Conservation (phyloP, 495 filamentous ascomycete genomes). For the Xylaria longipes region DNA sequence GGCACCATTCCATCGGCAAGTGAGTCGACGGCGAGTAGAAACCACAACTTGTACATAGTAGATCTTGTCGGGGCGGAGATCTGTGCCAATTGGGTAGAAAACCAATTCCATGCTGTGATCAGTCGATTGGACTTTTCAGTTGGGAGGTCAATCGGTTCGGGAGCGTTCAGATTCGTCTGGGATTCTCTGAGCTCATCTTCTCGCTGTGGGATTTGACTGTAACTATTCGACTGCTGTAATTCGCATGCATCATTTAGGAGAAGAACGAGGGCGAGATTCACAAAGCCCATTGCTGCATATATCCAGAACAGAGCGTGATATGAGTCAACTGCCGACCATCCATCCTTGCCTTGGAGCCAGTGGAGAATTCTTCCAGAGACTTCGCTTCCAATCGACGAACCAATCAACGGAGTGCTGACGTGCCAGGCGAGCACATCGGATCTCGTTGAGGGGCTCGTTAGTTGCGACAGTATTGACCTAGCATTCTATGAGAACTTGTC, state of each 20-base stretch:
- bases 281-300: slow-evolving; percentile 69
- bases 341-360: slow-evolving; percentile 51
- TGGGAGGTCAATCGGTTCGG: slow-evolving; percentile 19
- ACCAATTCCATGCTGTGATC: slow-evolving; percentile 36
- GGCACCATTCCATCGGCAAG: slow-evolving; percentile 80
- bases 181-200: slow-evolving; percentile 25
- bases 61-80: slow-evolving; percentile 63
- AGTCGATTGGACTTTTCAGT: slow-evolving; percentile 31
- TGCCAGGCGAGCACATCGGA: slow-evolving; percentile 88
- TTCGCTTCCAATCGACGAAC: slow-evolving; percentile 70
- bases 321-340: slow-evolving; percentile 63
- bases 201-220: slow-evolving; percentile 56
- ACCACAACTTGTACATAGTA: slow-evolving; percentile 72
- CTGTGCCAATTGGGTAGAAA: slow-evolving; percentile 50
- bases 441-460: slow-evolving; percentile 64
- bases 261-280: slow-evolving; percentile 69
- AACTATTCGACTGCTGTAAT: slow-evolving; percentile 42
- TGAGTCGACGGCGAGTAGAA: slow-evolving; percentile 78
- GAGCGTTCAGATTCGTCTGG: slow-evolving; percentile 16
- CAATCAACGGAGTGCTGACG: slow-evolving; percentile 61
- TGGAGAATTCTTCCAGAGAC: slow-evolving; percentile 70
- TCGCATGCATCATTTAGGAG: slow-evolving; percentile 68
- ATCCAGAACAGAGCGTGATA: slow-evolving; percentile 74
- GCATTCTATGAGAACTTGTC: slow-evolving; percentile 17
- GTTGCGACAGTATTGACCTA: slow-evolving; percentile 72